These are phyloP conservation scores for Hypoxylon lenormandii DNA, from an alignment of 495 filamentous ascomycete species.

Conservation along the genomic window DNA sequence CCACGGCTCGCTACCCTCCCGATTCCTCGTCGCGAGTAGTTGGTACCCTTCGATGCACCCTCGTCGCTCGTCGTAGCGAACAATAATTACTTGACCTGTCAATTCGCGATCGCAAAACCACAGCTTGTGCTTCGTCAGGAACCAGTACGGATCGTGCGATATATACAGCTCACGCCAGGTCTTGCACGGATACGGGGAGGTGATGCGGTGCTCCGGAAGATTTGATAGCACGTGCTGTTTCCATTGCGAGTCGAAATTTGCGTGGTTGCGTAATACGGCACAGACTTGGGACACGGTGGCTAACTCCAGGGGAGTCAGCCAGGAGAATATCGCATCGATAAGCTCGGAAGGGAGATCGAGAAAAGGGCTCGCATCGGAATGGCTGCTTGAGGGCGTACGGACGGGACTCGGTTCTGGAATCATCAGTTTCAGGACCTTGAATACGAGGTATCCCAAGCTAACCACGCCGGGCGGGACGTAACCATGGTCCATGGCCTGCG, in stretches of 20 bases:
- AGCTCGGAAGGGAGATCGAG: conserved; percentile 72
- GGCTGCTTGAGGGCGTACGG: conserved; percentile 10
- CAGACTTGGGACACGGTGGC: conserved; percentile 67
- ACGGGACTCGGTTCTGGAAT: conserved; percentile 28
- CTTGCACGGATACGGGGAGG: conserved; percentile 65
- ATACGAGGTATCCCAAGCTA: conserved; percentile 5
- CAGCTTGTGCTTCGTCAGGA: conserved; percentile 78
- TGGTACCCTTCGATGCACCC: conserved; percentile 85
- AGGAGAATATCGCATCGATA: conserved; percentile 69
- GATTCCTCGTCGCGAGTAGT: conserved; percentile 72
- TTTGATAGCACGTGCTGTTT: conserved; percentile 70
- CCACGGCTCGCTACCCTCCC: conserved; percentile 70
- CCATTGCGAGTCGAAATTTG: conserved; percentile 72
- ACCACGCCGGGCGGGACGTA: conserved; percentile 23
- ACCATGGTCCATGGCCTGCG: conserved; percentile 6
- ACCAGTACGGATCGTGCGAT: conserved; percentile 84
- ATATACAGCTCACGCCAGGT: conserved; percentile 77
- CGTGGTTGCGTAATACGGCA: conserved; percentile 63
- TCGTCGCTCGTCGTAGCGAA: conserved; percentile 75
- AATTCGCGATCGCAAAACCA: conserved; percentile 85
- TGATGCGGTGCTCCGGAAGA: conserved; percentile 67
- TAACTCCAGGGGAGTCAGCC: conserved; percentile 70
- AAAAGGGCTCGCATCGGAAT: conserved; percentile 44
- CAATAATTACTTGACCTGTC: conserved; percentile 75
- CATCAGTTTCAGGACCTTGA: conserved; percentile 27